Evolutionary conservation across 371 early-diverging fungal species (phyloP), one percentile per base, ranked within the genome.

Genomic region (Circinella minor): DNA sequence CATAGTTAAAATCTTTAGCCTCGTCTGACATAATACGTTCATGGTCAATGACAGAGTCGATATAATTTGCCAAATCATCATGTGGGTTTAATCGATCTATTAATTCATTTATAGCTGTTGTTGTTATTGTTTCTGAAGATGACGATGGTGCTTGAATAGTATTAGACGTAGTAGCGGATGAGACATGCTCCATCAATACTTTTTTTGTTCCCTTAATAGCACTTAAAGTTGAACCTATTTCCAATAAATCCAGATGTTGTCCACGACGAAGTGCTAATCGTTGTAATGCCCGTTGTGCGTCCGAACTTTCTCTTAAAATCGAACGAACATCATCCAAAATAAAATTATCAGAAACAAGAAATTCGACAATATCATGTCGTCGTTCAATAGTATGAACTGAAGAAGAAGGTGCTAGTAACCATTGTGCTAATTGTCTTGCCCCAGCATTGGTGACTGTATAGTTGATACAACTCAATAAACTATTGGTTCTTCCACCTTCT

Each of bases 391-490:
- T 81, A 57, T 75, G 70, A 0, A 83, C 68, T 9, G 76, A 81
- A 0, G 91, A 90, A 8, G 90, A 77, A 2, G 95, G 95, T 0
- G 92, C 82, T 0, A 86, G 79, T 54, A 96, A 72, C 78, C 95
- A 88, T 49, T 85, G 78, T 5, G 90, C 77, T 5, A 96, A 78
- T 15, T 95, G 75, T 14, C 97, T 82, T 2, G 91, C 87, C 1
- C 97, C 97, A 3, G 93, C 91, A 48, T 88, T 88, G 11, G 96
- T 95, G 37, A 86, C 85, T 1, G 97, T 96, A 39, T 80, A 71
- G 71, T 95, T 92, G 27, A 98, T 76, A 11, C 86, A 81, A 43
- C 87, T 66, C 3, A 95, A 61, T 46, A 96, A 70, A 66, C 94
- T 92, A 8, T 92, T 92, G 34, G 71, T 69, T 64, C 79, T 76